These are phyloP conservation scores for Ramaria sp. DNA, from an alignment of 768 basidiomycete species.

Conservation along the genomic window DNA sequence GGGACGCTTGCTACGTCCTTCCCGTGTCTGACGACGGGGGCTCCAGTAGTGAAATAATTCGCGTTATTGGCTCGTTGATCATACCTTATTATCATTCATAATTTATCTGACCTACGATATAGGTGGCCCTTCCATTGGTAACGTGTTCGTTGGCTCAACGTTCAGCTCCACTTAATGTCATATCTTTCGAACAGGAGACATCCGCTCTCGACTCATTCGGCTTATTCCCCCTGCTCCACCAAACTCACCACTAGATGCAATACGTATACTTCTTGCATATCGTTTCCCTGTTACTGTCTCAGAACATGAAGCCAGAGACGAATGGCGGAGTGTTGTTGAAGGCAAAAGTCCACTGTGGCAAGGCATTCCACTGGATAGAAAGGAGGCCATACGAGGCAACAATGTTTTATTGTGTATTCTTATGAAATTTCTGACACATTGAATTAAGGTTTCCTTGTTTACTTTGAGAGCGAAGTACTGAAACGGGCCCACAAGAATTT, in stretches of 20 bases:
- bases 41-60: slow-evolving; percentile 88
- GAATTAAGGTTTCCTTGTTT: slow-evolving; percentile 72
- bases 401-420: neutral
- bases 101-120: neutral
- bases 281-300: slow-evolving; percentile 60
- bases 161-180: slow-evolving; percentile 3
- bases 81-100: neutral
- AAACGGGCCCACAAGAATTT: slow-evolving; percentile 90
- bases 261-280: slow-evolving; percentile 68
- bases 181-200: slow-evolving; percentile 75
- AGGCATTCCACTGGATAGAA: slow-evolving; percentile 80
- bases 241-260: slow-evolving; percentile 56
- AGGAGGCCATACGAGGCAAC: slow-evolving; percentile 82
- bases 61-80: slow-evolving; percentile 44
- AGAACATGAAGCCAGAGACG: slow-evolving; percentile 70
- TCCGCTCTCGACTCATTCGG: slow-evolving; percentile 80
- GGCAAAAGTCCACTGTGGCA: slow-evolving; percentile 72
- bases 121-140: slow-evolving; percentile 78
- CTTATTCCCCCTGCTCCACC: slow-evolving; percentile 61
- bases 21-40: slow-evolving; percentile 96
- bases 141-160: slow-evolving; percentile 11
- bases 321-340: slow-evolving; percentile 90
- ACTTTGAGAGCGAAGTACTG: slow-evolving; percentile 82
- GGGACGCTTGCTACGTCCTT: slow-evolving; percentile 66
- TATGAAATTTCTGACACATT: neutral